Base-by-base conservation (phyloP, 2,329 filamentous ascomycete genomes). In the Annulohypoxylon truncatum region DNA sequence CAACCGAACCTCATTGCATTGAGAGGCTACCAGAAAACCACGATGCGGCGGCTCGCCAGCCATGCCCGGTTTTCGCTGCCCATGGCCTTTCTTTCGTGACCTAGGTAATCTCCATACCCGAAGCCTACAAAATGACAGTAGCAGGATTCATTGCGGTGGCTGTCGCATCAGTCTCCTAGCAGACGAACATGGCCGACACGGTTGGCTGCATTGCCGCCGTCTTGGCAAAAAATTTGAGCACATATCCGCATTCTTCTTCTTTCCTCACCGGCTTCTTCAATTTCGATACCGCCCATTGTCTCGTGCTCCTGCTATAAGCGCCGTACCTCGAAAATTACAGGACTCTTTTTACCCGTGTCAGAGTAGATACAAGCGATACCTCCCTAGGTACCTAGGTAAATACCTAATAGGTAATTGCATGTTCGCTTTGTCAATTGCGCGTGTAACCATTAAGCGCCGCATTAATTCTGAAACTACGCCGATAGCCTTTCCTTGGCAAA, bases 161-260 rank as follows among this genome's bases (percentile, higher is more conserved):
- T 42, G 52, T 64, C 64, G 46, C 65, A 22, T 35, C 42, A n/a
- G 51, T 54, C 31, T 18, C 15, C 31, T 12, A 46, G 18, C 26
- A 46, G 18, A 7, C 38, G 6, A 10, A 18, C 31, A 42, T 53
- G 35, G 42, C 42, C 53, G 4, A 51, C 47, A 29, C 66, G 64
- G 67, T 71, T 70, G 69, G 69, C 54, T 62, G 22, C 40, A 58
- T 69, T 70, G 61, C 61, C 70, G 68, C 70, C 35, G 65, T 67
- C 61, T 72, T 67, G 67, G 63, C 68, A 67, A 48, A 47, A 22
- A 33, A 42, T 38, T 40, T 46, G 18, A 46, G 38, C 20, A 38
- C 13, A 35, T 57, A 35, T 56, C 20, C 13, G 44, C 35, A 44
- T 26, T 28, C 24, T 35, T 56, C 12, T 31, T 42, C 28, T 18